Conservation (phyloP, 2,329 filamentous ascomycete species). For the Pseudogymnoascus sp. region DNA sequence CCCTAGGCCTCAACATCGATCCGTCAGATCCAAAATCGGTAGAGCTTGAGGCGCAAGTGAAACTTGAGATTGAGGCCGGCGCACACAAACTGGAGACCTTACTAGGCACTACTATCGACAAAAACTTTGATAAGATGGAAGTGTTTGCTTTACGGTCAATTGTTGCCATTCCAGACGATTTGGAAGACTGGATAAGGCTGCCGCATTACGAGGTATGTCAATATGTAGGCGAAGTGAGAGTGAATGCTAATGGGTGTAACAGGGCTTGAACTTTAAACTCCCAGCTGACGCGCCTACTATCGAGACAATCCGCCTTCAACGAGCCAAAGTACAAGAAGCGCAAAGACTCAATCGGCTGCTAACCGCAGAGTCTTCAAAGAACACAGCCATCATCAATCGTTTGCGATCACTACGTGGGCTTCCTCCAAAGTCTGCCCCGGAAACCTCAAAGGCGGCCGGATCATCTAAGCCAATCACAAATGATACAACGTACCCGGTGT, state of each 20-base stretch:
- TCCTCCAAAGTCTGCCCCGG: constrained; percentile 33
- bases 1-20: constrained; percentile 67
- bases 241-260: background rate
- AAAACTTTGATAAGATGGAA: constrained; percentile 78
- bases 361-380: constrained; percentile 59
- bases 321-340: constrained; percentile 69
- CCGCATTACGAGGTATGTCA: constrained; percentile 67
- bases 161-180: constrained; percentile 61
- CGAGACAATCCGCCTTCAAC: constrained; percentile 62
- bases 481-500: constrained; percentile 26
- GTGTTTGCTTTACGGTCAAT: constrained; percentile 87
- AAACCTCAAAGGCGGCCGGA: constrained; percentile 38
- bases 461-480: constrained; percentile 4
- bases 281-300: constrained; percentile 43
- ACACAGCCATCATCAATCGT: constrained; percentile 59
- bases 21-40: constrained; percentile 34
- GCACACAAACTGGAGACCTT: constrained; percentile 77
- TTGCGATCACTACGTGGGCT: constrained; percentile 46
- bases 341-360: constrained; percentile 64
- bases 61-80: constrained; percentile 77
- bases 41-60: constrained; percentile 37
- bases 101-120: constrained; percentile 71
- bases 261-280: constrained; percentile 23
- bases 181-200: constrained; percentile 68
- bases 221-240: background rate